Percentiles rank a stretch among this genome's conserved stretches.
Evolutionary conservation across 495 filamentous ascomycete genomes (phyloP).

Genomic region (Tuber microsphaerosporum): DNA sequence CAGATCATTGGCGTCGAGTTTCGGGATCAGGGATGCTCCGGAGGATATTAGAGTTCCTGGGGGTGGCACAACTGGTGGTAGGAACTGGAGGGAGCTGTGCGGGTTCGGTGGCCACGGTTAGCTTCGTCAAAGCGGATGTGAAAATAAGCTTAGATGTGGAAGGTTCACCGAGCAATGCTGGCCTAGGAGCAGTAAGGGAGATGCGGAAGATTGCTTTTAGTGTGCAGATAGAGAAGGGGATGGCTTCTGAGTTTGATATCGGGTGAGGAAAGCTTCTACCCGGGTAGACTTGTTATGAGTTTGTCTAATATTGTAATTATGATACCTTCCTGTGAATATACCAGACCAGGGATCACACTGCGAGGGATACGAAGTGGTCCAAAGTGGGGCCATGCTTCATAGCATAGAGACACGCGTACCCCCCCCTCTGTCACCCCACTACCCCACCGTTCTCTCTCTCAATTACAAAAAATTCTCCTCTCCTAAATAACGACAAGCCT

Average conservation of each 20-base stretch:
- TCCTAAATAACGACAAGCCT: too few species aligned
- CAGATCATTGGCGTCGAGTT: conserved; percentile 87
- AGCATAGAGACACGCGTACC: too few species aligned
- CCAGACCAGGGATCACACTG: neutral
- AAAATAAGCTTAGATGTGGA: conserved; percentile 29
- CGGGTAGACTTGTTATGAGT: neutral
- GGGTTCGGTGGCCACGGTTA: neutral
- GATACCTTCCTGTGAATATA: neutral
- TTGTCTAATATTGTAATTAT: conserved; percentile 9
- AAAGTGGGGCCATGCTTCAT: neutral
- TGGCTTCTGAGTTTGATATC: conserved; percentile 39
- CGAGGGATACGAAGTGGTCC: neutral
- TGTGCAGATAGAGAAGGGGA: conserved; percentile 30
- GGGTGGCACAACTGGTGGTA: conserved; percentile 37
- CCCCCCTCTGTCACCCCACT: too few species aligned
- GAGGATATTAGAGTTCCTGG: conserved; percentile 68
- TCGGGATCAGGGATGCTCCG: conserved; percentile 78
- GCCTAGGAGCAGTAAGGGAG: conserved; percentile 30
- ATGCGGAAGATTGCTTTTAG: conserved; percentile 36
- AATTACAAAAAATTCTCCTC: too few species aligned
- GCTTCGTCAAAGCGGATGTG: neutral
- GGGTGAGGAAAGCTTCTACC: conserved; percentile 6
- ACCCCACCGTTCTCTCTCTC: too few species aligned
- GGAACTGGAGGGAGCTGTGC: conserved; percentile 29
- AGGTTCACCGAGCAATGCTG: conserved; percentile 14